Evolutionary conservation across 2,329 filamentous ascomycete species (phyloP).

Genomic region (Stachybotrys chartarum): DNA sequence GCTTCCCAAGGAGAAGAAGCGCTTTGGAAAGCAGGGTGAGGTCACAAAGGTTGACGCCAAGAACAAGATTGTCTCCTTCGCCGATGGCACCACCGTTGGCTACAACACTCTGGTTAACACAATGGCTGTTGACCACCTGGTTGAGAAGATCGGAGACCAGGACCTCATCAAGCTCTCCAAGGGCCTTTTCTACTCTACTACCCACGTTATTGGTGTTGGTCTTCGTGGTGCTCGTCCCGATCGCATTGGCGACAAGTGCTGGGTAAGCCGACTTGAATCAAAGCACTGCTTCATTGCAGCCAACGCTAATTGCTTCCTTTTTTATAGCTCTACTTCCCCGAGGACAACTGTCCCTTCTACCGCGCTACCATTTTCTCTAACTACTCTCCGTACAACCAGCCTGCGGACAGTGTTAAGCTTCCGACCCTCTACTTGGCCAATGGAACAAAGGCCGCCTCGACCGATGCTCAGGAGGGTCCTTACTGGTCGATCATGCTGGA

Average conservation of each 20-base stretch:
- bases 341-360: conserved; percentile 98
- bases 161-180: conserved; percentile 79
- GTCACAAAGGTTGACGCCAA: conserved; percentile 83
- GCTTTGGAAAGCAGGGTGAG: conserved; percentile 76
- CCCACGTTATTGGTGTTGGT: conserved; percentile 94
- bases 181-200: conserved; percentile 92
- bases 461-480: conserved; percentile 73
- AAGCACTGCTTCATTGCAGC: neutral
- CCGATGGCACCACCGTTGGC: conserved; percentile 78
- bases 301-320: conserved; percentile 11
- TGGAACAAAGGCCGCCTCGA: conserved; percentile 70
- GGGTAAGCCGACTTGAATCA: conserved; percentile 46
- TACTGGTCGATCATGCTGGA: conserved; percentile 99
- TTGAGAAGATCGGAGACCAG: conserved; percentile 79
- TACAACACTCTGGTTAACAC: conserved; percentile 93
- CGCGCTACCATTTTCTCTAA: conserved; percentile 99
- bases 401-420: conserved; percentile 72
- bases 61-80: conserved; percentile 74
- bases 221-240: conserved; percentile 86
- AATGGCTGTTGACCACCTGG: conserved; percentile 89
- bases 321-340: conserved; percentile 84
- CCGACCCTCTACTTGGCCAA: conserved; percentile 80
- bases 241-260: conserved; percentile 98
- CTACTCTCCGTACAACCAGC: conserved; percentile 99
- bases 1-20: conserved; percentile 82